Base-by-base conservation (phyloP, 352 stramenopile species). In the Labyrinthula sp. region DNA sequence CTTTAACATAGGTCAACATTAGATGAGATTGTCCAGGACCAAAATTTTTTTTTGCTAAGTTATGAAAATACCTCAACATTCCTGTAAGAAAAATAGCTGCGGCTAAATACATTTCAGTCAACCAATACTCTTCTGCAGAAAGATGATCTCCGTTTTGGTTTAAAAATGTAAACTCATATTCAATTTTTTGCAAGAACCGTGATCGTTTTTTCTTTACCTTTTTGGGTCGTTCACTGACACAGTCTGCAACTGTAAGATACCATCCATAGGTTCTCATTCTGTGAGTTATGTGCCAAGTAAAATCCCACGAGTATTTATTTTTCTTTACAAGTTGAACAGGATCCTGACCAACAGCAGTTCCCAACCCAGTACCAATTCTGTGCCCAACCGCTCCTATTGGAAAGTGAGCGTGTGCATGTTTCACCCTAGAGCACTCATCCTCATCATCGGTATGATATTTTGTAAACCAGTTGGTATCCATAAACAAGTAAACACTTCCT, bases 401-500 rank as follows among this genome's bases (percentile, higher is more conserved):
- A 29, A 52, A 9, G 25, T 35, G 26, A 43, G 43, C 47, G 34
- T 52, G 43, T 6, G 43, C 43, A 37, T 52, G 43, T 28, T 52
- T 43, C 3, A 52, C 43, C 43, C 47, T 52, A 17, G 29, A 25
- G 34, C 43, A 52, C 25, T 52, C 43, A n/a, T 18, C n/a, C 23
- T 52, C 43, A 2, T 30, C 30, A n/a, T n/a, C n/a, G n/a, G n/a
- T n/a, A 29, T 52, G 33, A 2, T 45, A 52, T 15, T 52, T 52
- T 15, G 40, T 35, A 7, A 45, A 25, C 43, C 43, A 52, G 33
- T 52, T 52, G 6, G 43, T 52, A 22, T 52, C 43, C 43, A 52
- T 52, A 23, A 52, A 52, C 41, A 49, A n/a, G 15, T 52, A 52
- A 22, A 52, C n/a, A 15, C 20, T 36, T 1, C 43, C 43, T 12